Base-by-base conservation (phyloP, 163 green algal genomes). In the Volvox carteri region DNA sequence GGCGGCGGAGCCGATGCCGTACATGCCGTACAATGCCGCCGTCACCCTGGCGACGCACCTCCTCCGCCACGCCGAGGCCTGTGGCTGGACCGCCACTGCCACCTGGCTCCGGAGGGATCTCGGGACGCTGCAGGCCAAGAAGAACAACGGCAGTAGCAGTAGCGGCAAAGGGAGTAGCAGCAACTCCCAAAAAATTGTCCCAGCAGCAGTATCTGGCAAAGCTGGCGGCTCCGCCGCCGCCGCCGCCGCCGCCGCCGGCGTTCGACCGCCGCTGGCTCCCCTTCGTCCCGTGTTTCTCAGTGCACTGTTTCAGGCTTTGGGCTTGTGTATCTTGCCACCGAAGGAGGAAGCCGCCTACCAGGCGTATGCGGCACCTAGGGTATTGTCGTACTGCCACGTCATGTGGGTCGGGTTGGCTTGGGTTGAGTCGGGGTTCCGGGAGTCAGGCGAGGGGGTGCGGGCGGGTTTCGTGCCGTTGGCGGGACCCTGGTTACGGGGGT, bases 261-360 rank as follows among this genome's bases (percentile, higher is more conserved):
- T 4, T 44, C 37, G 70, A 48, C 48, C 11, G 46, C 75, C 4
- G 75, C 39, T 39, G 70, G 39, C 39, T 4, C 67, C 67, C 1
- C 41, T 41, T 23, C 73, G 25, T 21, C 42, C 73, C 23, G 39
- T 46, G 79, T 33, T 68, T 41, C 11, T 39, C 30, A 4, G 1
- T 30, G 33, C 80, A 18, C 33, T 79, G 46, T 2, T 14, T 9
- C 65, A 37, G 23, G 65, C 62, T 7, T 11, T 78, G 44, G 80
- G 80, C 21, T 72, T 30, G 46, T 46, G 14, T 14, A 8, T 7
- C 0, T 42, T 60, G 41, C 4, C 46, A 16, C 37, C 65, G 33
- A 75, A 54, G 33, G 80, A 79, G 44, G 80, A 87, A 46, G 65
- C 46, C 0, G 65, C 65, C 5, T 87, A 72, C 44, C 30, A 52